Percentiles rank a stretch among this genome's conserved stretches.
phyloP scores from a whole-genome alignment of 2,329 filamentous ascomycete genomes.

The Hortaea sp. region DNA sequence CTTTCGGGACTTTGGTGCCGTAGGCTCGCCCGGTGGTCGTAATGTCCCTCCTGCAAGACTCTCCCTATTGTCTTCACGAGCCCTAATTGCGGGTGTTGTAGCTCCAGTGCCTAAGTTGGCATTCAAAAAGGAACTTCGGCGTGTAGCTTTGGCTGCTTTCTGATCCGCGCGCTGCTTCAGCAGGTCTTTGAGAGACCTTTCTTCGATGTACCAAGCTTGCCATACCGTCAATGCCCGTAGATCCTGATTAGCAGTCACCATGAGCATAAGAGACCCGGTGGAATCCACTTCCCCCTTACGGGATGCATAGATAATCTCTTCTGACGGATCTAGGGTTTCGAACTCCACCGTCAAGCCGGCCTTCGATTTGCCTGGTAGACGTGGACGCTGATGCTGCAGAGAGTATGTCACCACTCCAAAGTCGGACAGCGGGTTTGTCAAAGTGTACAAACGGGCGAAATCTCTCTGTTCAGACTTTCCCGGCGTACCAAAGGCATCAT shows the following conservation, averaged over 20 bases:
- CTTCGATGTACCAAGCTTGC: conserved; percentile 67
- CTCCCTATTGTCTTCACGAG: conserved; percentile 59
- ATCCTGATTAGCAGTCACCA: conserved; percentile 71
- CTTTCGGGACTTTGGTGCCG: conserved; percentile 15
- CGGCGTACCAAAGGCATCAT: conserved; percentile 12
- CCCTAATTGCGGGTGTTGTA: conserved; percentile 58
- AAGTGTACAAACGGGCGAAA: conserved; percentile 67
- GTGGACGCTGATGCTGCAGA: conserved; percentile 18
- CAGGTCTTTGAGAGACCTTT: conserved; percentile 43
- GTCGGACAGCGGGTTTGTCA: conserved; percentile 78
- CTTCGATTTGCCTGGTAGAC: conserved; percentile 10
- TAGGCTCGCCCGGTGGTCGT: conserved; percentile 12
- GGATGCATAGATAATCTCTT: conserved; percentile 79
- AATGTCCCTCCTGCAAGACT: conserved; percentile 48
- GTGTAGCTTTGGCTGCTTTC: conserved; percentile 43
- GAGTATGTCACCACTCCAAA: conserved; percentile 57
- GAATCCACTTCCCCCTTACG: conserved; percentile 44
- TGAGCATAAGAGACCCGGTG: conserved; percentile 51
- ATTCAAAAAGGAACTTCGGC: conserved; percentile 51
- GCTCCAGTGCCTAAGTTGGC: conserved; percentile 56
- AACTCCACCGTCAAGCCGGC: conserved; percentile 33
- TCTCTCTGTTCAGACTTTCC: conserved; percentile 30
- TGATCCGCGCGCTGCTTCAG: conserved; percentile 30
- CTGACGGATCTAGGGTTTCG: conserved; percentile 61
- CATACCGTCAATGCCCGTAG: conserved; percentile 73